Percentiles rank a stretch among this genome's conserved stretches.
phyloP scores from a whole-genome alignment of 2,329 filamentous ascomycete genomes.

The Phoma sp. region DNA sequence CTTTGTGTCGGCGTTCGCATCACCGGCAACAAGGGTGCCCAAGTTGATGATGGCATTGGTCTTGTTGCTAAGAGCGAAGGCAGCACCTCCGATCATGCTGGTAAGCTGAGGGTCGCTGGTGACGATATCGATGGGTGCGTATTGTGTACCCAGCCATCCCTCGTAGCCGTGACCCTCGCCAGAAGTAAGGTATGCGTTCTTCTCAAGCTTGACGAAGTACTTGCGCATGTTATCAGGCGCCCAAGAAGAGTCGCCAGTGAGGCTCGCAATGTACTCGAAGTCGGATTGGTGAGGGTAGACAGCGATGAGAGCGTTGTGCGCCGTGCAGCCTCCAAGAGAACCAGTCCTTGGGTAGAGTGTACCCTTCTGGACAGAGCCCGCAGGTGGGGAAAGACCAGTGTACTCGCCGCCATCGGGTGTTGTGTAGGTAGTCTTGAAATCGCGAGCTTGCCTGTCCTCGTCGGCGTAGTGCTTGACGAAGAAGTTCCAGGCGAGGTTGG shows the following conservation, averaged over 20 bases:
- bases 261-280: slow-evolving; percentile 63
- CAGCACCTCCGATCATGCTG: slow-evolving; percentile 60
- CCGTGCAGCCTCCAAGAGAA: slow-evolving; percentile 65
- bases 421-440: slow-evolving; percentile 67
- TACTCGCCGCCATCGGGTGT: slow-evolving; percentile 48
- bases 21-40: slow-evolving; percentile 52
- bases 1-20: slow-evolving; percentile 59
- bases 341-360: slow-evolving; percentile 66
- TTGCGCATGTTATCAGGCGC: slow-evolving; percentile 64
- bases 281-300: slow-evolving; percentile 67
- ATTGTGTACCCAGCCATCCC: slow-evolving; percentile 64
- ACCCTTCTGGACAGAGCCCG: slow-evolving; percentile 60
- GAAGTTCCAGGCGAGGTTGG: slow-evolving; percentile 67
- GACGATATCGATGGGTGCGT: slow-evolving; percentile 60
- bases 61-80: slow-evolving; percentile 58
- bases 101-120: slow-evolving; percentile 62
- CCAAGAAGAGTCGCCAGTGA: slow-evolving; percentile 70
- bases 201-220: slow-evolving; percentile 65
- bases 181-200: slow-evolving; percentile 59
- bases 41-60: slow-evolving; percentile 45
- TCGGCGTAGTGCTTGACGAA: slow-evolving; percentile 69
- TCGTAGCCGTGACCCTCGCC: slow-evolving; percentile 62
- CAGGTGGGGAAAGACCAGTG: slow-evolving; percentile 61
- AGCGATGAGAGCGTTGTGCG: slow-evolving; percentile 69
- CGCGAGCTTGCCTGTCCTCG: slow-evolving; percentile 59